Conservation (phyloP, 2,329 filamentous ascomycete species). For the Cryphonectria carpinicola region DNA sequence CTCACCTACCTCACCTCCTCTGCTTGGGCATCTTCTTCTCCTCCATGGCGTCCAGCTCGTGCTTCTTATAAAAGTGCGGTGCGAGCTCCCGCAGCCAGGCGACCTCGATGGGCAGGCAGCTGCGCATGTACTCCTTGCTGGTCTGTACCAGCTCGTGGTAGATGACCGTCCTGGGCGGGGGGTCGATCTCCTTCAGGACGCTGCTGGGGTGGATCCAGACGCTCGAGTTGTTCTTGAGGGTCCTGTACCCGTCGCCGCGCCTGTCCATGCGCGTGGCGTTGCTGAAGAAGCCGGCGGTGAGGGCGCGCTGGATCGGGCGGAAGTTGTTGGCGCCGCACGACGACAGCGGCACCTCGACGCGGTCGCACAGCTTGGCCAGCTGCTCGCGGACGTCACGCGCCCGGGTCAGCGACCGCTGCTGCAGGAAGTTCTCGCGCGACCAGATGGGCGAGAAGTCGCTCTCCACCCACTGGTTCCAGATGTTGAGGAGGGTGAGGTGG, state of each 20-base stretch:
- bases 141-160: constrained; percentile 85
- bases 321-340: constrained; percentile 72
- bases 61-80: constrained; percentile 92
- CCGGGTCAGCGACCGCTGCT: constrained; percentile 85
- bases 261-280: constrained; percentile 85
- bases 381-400: constrained; percentile 93
- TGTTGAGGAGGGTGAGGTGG: constrained; percentile 83
- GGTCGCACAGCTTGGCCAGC: constrained; percentile 87
- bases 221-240: constrained; percentile 85
- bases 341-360: constrained; percentile 80
- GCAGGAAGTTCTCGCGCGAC: constrained; percentile 90
- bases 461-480: constrained; percentile 96
- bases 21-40: constrained; percentile 65
- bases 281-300: constrained; percentile 92
- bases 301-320: constrained; percentile 80
- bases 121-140: constrained; percentile 91
- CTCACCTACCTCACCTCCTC: constrained; percentile 28
- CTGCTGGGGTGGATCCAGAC: constrained; percentile 92
- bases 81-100: constrained; percentile 89
- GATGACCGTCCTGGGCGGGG: constrained; percentile 78
- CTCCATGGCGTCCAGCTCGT: constrained; percentile 82
- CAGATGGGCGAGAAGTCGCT: constrained; percentile 86
- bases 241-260: constrained; percentile 85
- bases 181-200: constrained; percentile 77
- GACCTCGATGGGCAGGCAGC: constrained; percentile 80